Percentiles rank a stretch among this genome's conserved stretches.
Conservation (phyloP, 2,329 filamentous ascomycete species). For the Rhytidhysteron rufulum region DNA sequence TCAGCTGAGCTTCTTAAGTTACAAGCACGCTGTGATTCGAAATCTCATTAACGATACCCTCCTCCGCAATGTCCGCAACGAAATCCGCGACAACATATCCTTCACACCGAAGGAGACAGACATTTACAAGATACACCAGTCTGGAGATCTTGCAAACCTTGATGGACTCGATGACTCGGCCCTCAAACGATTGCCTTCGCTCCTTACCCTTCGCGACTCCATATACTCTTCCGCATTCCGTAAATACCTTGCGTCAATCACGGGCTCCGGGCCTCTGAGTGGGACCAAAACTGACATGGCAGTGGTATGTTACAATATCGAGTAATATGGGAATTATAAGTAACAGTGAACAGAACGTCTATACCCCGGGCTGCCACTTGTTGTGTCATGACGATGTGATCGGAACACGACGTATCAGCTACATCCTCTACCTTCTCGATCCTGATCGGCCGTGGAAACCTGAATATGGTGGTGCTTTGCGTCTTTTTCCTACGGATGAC, state of each 20-base stretch:
- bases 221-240: slow-evolving; percentile 89
- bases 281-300: slow-evolving; percentile 98
- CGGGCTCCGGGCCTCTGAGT: slow-evolving; percentile 79
- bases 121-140: slow-evolving; percentile 99
- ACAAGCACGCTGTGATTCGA: slow-evolving; percentile 89
- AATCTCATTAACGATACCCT: slow-evolving; percentile 75
- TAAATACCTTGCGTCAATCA: slow-evolving; percentile 81
- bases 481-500: slow-evolving; percentile 72
- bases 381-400: slow-evolving; percentile 99
- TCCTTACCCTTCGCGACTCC: slow-evolving; percentile 89
- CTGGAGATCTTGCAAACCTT: slow-evolving; percentile 92
- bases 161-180: slow-evolving; percentile 88
- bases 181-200: slow-evolving; percentile 77
- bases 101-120: slow-evolving; percentile 99
- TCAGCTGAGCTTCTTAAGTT: slow-evolving; percentile 44
- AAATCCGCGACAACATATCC: slow-evolving; percentile 85
- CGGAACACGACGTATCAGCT: slow-evolving; percentile 91
- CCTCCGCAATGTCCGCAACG: slow-evolving; percentile 78
- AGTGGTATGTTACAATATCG: slow-evolving; percentile 49
- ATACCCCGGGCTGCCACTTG: slow-evolving; percentile 92
- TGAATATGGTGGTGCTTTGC: slow-evolving; percentile 88
- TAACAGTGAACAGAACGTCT: slow-evolving; percentile 62
- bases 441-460: slow-evolving; percentile 87
- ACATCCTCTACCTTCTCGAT: slow-evolving; percentile 93
- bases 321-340: slow-evolving; percentile 3